Evolutionary conservation across 495 filamentous ascomycete genomes (phyloP).

Genomic region (Hamigera avellanea): DNA sequence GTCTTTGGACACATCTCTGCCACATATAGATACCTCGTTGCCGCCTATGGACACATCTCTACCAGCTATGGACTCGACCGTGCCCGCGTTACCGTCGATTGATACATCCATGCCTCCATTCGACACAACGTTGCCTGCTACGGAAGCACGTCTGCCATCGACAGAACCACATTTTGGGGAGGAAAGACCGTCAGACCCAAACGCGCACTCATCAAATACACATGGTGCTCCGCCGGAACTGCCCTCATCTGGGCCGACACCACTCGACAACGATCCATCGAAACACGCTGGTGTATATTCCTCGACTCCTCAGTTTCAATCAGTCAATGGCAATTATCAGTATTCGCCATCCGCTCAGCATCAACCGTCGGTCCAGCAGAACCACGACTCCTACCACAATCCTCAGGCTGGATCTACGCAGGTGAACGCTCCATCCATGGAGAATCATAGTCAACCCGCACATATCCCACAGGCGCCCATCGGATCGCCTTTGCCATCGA

Average conservation of each 20-base stretch:
- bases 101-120: conserved; percentile 19
- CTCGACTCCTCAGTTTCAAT: conserved; percentile 9
- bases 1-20: conserved; percentile 27
- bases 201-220: conserved; percentile 41
- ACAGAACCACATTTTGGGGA: conserved; percentile 28
- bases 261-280: conserved; percentile 12
- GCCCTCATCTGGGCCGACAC: conserved; percentile 2
- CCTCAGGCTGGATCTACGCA: conserved; percentile 13
- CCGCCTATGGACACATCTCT: conserved; percentile 13
- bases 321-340: conserved; percentile 22
- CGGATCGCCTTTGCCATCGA: conserved; percentile 27
- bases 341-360: conserved; percentile 13
- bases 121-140: conserved; percentile 24
- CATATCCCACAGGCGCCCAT: conserved; percentile 34
- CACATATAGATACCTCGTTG: conserved; percentile 16
- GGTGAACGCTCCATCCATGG: conserved; percentile 12
- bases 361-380: conserved; percentile 11
- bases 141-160: conserved; percentile 19
- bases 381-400: conserved; percentile 25
- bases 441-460: conserved; percentile 15
- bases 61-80: conserved; percentile 22
- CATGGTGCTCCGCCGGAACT: conserved; percentile 2
- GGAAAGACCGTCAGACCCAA: background rate
- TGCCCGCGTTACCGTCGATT: conserved; percentile 15
- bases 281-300: conserved; percentile 6